phyloP scores from a whole-genome alignment of 768 basidiomycete genomes.

The Lentinula raphanica region DNA sequence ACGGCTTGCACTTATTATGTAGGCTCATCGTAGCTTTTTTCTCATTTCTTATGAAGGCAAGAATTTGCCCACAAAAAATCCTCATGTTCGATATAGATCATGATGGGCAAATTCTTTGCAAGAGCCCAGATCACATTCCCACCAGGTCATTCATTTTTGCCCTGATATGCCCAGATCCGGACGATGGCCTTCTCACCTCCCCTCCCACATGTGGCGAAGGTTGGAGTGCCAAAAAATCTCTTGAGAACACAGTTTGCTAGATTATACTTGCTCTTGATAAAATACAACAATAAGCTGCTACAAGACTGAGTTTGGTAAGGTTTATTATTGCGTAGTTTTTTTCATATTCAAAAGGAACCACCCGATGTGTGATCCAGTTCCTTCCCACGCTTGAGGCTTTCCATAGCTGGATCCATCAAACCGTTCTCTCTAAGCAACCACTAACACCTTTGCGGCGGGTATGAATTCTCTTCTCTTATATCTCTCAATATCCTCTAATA shows the following conservation, averaged over 20 bases:
- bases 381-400: neutral
- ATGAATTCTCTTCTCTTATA: neutral
- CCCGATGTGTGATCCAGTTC: neutral
- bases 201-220: neutral
- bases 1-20: no score
- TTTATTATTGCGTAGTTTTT: neutral
- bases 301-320: neutral
- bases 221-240: neutral
- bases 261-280: neutral
- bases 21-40: no score
- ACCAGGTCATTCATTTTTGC: neutral
- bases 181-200: slow-evolving; percentile 5
- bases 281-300: neutral
- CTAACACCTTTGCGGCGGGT: slow-evolving; percentile 1
- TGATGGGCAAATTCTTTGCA: neutral
- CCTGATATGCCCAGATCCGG: slow-evolving; percentile 5
- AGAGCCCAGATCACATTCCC: slow-evolving; percentile 2
- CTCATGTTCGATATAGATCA: neutral
- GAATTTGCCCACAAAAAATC: neutral
- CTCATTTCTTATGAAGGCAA: neutral
- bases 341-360: neutral
- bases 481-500: slow-evolving; percentile 1
- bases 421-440: slow-evolving; percentile 2
- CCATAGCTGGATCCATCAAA: neutral
- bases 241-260: neutral